phyloP scores from a whole-genome alignment of 2,329 filamentous ascomycete species.

The Metarhizium guizhouense region DNA sequence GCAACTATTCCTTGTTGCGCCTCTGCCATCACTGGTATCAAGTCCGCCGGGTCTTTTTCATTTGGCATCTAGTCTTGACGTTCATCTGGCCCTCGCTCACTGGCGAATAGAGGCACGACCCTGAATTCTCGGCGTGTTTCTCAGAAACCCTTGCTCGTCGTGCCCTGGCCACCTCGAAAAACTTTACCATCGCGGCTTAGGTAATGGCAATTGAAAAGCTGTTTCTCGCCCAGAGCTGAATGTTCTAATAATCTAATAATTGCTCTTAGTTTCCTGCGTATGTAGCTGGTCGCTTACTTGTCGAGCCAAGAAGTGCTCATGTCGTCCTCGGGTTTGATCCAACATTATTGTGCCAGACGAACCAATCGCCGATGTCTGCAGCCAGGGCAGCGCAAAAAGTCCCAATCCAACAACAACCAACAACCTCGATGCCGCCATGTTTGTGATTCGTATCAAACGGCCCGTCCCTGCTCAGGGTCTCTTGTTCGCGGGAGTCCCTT shows the following conservation, averaged over 20 bases:
- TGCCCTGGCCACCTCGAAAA: neutral
- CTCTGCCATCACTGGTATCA: no score
- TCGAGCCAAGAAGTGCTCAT: neutral
- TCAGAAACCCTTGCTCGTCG: neutral
- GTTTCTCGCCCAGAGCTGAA: neutral
- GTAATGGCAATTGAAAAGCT: no score
- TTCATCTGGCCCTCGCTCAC: neutral
- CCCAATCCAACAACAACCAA: neutral
- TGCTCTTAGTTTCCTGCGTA: no score
- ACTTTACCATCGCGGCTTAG: no score
- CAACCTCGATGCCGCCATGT: neutral
- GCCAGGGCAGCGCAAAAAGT: neutral
- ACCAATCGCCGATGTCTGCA: neutral
- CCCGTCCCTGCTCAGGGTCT: constrained; percentile 2
- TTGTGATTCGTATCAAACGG: constrained; percentile 3
- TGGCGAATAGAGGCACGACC: neutral
- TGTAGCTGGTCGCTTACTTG: neutral
- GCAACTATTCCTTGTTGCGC: no score
- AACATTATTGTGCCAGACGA: neutral
- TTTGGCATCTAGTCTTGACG: no score
- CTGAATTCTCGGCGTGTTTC: neutral
- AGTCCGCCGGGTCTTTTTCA: no score
- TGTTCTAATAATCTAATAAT: no score
- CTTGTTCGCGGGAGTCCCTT: neutral
- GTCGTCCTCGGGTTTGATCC: neutral